Percentiles rank a stretch among this genome's conserved stretches.
Evolutionary conservation across 2,329 filamentous ascomycete genomes (phyloP).

Genomic region (Arthrobotrys iridis): DNA sequence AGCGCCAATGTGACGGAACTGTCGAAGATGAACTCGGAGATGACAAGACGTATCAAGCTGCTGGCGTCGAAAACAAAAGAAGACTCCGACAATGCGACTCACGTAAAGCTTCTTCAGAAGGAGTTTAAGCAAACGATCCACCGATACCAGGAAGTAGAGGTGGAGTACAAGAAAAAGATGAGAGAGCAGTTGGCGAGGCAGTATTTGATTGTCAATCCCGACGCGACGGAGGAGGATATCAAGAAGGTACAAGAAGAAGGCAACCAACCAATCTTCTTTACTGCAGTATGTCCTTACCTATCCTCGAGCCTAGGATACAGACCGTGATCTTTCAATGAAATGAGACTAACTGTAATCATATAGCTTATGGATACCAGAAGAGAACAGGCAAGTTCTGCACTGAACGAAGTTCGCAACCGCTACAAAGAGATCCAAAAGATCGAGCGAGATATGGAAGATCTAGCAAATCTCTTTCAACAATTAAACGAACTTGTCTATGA

Average conservation of each 20-base stretch:
- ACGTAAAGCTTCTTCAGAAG: slow-evolving; percentile 82
- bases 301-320: not conserved
- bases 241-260: slow-evolving; percentile 76
- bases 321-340: not conserved
- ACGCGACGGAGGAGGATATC: slow-evolving; percentile 78
- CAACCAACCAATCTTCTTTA: slow-evolving; percentile 77
- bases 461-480: slow-evolving; percentile 76
- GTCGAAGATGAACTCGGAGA: slow-evolving; percentile 80
- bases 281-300: slow-evolving; percentile 70
- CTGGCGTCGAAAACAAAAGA: slow-evolving; percentile 85
- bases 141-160: slow-evolving; percentile 76
- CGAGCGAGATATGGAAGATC: slow-evolving; percentile 76
- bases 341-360: not conserved
- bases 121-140: slow-evolving; percentile 83
- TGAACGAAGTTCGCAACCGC: slow-evolving; percentile 80
- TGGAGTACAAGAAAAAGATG: slow-evolving; percentile 75
- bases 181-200: slow-evolving; percentile 81
- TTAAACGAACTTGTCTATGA: slow-evolving; percentile 78
- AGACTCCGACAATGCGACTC: slow-evolving; percentile 76
- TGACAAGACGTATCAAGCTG: slow-evolving; percentile 80
- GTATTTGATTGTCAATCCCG: slow-evolving; percentile 82
- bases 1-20: slow-evolving; percentile 79
- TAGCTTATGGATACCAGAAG: slow-evolving; percentile 14
- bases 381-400: slow-evolving; percentile 70
- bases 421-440: slow-evolving; percentile 86